Percentiles rank a stretch among this genome's conserved stretches.
Evolutionary conservation across 208 protist genomes (phyloP).

Genomic region (Crithidia thermophila): DNA sequence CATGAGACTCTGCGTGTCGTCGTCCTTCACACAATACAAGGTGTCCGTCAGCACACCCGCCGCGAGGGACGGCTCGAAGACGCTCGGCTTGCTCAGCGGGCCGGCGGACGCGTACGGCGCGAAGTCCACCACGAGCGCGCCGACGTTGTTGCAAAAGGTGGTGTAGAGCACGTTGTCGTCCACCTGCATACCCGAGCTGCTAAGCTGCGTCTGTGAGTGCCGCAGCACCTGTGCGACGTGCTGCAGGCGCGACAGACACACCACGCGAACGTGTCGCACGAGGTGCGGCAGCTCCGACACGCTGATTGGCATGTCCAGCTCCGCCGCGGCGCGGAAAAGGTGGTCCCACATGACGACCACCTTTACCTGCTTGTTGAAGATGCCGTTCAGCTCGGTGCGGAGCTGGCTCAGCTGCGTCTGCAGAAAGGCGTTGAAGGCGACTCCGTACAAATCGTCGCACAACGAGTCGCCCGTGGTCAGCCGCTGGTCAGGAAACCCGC

Average conservation of each 20-base stretch:
- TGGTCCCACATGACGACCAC: constrained; percentile 73
- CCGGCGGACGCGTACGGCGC: constrained; percentile 6
- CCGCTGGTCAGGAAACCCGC: constrained; percentile 23
- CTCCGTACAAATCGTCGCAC: constrained; percentile 56
- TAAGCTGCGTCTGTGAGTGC: constrained; percentile 19
- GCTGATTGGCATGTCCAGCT: constrained; percentile 13
- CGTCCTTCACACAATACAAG: constrained; percentile 32
- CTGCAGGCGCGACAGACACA: constrained; percentile 58
- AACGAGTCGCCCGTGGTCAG: constrained; percentile 27
- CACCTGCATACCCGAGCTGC: constrained; percentile 5
- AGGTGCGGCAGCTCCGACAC: constrained; percentile 48
- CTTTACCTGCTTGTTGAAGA: constrained; percentile 48
- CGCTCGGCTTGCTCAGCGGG: constrained; percentile 6
- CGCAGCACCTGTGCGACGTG: constrained; percentile 47
- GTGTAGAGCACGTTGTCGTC: constrained; percentile 34
- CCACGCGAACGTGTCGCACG: constrained; percentile 38
- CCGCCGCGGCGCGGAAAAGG: constrained; percentile 43
- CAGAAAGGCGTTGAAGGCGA: constrained; percentile 62
- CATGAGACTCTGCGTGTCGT: constrained; percentile 22
- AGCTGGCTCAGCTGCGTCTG: constrained; percentile 43
- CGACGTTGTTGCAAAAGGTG: constrained; percentile 57
- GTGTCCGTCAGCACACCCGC: constrained; percentile 48
- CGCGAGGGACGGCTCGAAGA: constrained; percentile 25
- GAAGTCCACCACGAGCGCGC: constrained; percentile 61
- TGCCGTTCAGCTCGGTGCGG: constrained; percentile 39